Percentiles rank a stretch among this genome's conserved stretches.
These are phyloP conservation scores for Canna indica DNA, from an alignment of 176 grass and related monocot species.

Conservation along the genomic window DNA sequence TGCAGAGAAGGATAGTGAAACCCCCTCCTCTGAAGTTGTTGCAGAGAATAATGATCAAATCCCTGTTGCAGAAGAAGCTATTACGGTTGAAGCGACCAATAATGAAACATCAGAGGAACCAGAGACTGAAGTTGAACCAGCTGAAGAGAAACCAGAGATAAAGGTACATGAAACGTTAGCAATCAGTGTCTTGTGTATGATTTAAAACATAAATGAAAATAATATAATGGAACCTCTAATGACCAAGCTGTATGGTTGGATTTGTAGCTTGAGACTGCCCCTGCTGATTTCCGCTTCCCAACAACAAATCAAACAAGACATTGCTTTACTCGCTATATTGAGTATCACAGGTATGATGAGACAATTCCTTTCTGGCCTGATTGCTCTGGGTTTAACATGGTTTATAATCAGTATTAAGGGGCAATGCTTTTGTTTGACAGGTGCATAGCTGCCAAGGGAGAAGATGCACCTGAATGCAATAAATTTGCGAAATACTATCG, in stretches of 20 bases:
- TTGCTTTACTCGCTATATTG: conserved; percentile 83
- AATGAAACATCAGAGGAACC: not conserved
- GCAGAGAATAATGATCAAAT: conserved; percentile 9
- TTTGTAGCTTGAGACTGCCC: conserved; percentile 69
- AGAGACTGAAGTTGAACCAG: not conserved
- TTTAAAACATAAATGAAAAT: not conserved
- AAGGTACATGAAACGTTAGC: not conserved
- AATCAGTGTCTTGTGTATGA: not conserved
- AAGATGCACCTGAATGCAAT: conserved; percentile 62
- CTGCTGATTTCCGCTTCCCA: conserved; percentile 82
- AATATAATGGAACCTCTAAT: not conserved
- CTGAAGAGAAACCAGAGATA: conserved; percentile 2
- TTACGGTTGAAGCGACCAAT: not conserved
- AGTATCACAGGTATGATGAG: conserved; percentile 62
- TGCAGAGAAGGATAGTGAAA: conserved; percentile 6
- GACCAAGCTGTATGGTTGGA: not conserved
- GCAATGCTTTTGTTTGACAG: conserved; percentile 25
- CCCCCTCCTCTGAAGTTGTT: conserved; percentile 5
- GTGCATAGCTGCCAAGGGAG: conserved; percentile 68
- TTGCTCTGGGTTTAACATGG: not conserved
- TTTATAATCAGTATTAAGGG: not conserved
- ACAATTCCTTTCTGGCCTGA: not conserved
- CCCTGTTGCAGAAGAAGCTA: not conserved
- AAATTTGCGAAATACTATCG: conserved; percentile 79
- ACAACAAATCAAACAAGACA: conserved; percentile 87